These are phyloP conservation scores for Centaurea solstitialis DNA, from an alignment of 129 eudicot species.

Conservation along the genomic window DNA sequence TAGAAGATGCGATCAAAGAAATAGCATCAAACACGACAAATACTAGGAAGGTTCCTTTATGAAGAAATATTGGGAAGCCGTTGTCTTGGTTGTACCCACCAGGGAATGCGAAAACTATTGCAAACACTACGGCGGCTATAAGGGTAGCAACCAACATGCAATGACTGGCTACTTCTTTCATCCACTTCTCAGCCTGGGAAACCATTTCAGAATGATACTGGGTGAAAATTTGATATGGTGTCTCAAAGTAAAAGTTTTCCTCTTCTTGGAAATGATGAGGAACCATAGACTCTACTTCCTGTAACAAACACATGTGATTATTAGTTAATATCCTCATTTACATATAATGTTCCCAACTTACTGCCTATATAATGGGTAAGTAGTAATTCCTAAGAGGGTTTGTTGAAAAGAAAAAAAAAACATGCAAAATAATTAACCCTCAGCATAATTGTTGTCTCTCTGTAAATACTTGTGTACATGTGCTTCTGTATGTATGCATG, in stretches of 20 bases:
- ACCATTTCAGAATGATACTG: too few relatives aligned
- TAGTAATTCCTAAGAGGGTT: too few relatives aligned
- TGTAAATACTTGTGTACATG: too few relatives aligned
- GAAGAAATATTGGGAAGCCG: not conserved
- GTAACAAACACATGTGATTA: not conserved
- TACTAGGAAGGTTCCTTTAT: not conserved
- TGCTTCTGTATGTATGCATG: too few relatives aligned
- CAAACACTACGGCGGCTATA: constrained; percentile 1
- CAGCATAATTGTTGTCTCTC: too few relatives aligned
- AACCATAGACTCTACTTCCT: constrained; percentile 10
- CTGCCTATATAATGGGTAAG: not conserved
- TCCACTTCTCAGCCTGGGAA: not conserved
- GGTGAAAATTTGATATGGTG: not conserved
- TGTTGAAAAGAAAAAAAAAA: too few relatives aligned
- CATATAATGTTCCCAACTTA: not conserved
- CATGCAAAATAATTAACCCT: too few relatives aligned
- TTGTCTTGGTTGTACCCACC: constrained; percentile 1
- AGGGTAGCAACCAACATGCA: not conserved
- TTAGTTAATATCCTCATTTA: not conserved
- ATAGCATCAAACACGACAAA: constrained; percentile 1
- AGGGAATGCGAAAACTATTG: not conserved
- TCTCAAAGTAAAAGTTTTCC: not conserved
- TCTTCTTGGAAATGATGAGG: not conserved
- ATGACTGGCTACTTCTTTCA: not conserved
- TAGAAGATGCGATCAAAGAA: not conserved